Evolutionary conservation across 805 yeast genomes (phyloP), one percentile per base, ranked within the genome.

Genomic region (Saturnispora gosingensis): DNA sequence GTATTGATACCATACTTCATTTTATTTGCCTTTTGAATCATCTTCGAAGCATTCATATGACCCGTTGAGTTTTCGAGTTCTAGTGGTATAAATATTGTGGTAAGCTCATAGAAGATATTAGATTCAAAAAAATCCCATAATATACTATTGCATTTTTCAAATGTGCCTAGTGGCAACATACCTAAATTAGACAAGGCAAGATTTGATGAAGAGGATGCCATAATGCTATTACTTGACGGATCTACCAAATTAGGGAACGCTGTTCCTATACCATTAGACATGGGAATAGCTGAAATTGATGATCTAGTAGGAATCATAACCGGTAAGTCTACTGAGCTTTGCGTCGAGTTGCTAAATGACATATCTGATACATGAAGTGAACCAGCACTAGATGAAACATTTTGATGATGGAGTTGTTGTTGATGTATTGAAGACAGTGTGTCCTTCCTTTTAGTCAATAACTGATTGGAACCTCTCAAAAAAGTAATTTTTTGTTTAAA

Each of bases 381-480:
- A 11, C 44, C 43, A 7, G 28, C 32, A 10, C 50, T 44, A 9
- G 55, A 46, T 22, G 30, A 32, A 6, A 10, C 25, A 10, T 20
- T 13, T 38, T 28, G 48, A 22, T 44, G 48, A 3, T 36, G 34
- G 11, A 35, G 46, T 9, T 8, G 20, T 44, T 22, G 44, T 4
- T 40, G 45, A 6, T 48, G 44, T 8, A 40, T 7, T 7, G 52
- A 54, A 4, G 35, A 34, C n/a, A 45, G 22, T 9, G 55, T 47
- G 39, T 52, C 46, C 30, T 52, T 48, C n/a, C 55, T 35, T 32
- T 51, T 53, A 3, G 51, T 63, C 61, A 53, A 64, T 67, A 34
- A 65, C 66, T 66, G 69, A 53, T 70, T 52, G 7, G 48, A 27
- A 1, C 54, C 52, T 10, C 53, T 54, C 9, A 67, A 56, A 67